A percentile compares a stretch with the other conserved stretches of the same genome.
Conservation (phyloP, 345 rosid genomes). For the Jatropha curcas region DNA sequence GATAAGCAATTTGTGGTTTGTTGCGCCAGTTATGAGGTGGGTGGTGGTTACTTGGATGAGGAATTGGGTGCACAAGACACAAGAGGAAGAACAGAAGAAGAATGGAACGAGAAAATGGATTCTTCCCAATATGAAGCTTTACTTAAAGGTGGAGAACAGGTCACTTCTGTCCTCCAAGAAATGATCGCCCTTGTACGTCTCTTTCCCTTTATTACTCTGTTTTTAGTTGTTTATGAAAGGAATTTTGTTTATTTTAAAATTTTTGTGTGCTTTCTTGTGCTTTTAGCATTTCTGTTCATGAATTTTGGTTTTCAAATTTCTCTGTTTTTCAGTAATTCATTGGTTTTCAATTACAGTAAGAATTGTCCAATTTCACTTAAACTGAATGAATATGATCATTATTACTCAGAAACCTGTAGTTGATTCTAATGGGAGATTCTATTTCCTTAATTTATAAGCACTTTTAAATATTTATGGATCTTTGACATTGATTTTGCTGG, state of each 20-base stretch:
- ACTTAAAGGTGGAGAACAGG: conserved; percentile 96
- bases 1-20: conserved; percentile 30
- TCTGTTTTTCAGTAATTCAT: background rate
- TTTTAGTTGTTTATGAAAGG: background rate
- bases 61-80: conserved; percentile 38
- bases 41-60: conserved; percentile 62
- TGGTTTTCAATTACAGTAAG: background rate
- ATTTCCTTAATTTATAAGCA: background rate
- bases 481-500: background rate
- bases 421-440: background rate
- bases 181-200: conserved; percentile 72
- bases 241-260: background rate
- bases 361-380: background rate
- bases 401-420: background rate
- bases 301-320: background rate
- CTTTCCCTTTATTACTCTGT: background rate
- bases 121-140: conserved; percentile 61
- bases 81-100: conserved; percentile 18
- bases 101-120: conserved; percentile 44
- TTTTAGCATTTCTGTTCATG: background rate
- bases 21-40: conserved; percentile 59
- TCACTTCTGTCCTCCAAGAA: conserved; percentile 83
- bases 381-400: background rate
- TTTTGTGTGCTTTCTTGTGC: background rate
- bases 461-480: background rate